Evolutionary conservation across 306 rosid genomes (phyloP), one percentile per base, ranked within the genome.

Genomic region (Ormosia semicastrata): DNA sequence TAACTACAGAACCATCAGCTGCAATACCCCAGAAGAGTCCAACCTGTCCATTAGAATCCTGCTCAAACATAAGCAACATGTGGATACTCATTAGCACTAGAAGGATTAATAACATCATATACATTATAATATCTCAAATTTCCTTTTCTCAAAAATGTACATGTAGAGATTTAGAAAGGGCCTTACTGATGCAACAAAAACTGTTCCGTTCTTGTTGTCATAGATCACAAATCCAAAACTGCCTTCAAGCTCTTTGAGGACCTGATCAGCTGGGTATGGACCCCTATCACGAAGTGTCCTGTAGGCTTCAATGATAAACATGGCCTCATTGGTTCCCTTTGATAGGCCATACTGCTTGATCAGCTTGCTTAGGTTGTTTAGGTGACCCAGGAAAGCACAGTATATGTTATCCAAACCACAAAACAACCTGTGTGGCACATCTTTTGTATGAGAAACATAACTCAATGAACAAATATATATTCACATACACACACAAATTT

Each of bases 191-290:
- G 99, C 94, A 53, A 83, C 92, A 86, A 93, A 95, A 9, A 95
- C 93, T 0, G 96, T 82, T 78, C 84, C 78, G 5, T 89, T 54
- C 67, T 86, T 88, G 85, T 76, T 60, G 44, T 95, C 99, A 71
- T 83, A 90, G 80, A 95, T 83, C 15, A 95, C 87, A 81, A 95
- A 95, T 49, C 91, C 98, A 81, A 93, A 95, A 70, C 71, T 85
- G 6, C 99, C 99, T 12, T 95, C 98, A 15, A 95, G 90, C n/a
- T 92, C 93, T 60, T 89, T 90, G 18, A 95, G 91, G 78, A 95
- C 99, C 79, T 95, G 99, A 85, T 95, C 96, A 6, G 98, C 99
- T 0, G 99, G 99, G 84, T 95, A 95, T 0, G 97, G 99, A 24
- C 94, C 94, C 8, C 99, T 83, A 47, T 95, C 99, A 0, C 99